A percentile compares a stretch with the other conserved stretches of the same genome.
Evolutionary conservation across 73 alveolate species (phyloP).

Genomic region (Paramecium octaurelia): DNA sequence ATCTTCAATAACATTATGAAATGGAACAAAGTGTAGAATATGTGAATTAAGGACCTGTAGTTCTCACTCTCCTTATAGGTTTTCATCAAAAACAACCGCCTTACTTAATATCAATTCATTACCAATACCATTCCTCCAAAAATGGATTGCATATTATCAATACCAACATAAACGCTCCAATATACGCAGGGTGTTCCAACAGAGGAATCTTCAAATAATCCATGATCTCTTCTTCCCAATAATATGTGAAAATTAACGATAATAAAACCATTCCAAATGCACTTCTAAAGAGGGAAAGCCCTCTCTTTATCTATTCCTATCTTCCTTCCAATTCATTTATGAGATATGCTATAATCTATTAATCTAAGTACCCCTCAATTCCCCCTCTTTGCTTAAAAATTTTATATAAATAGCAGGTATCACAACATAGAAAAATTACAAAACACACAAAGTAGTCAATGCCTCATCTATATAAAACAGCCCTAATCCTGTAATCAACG

Average conservation of each 20-base stretch:
- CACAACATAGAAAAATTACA: background rate
- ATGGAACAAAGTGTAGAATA: background rate
- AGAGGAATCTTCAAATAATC: background rate
- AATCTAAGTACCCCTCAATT: background rate
- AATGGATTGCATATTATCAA: background rate
- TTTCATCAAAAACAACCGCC: slow-evolving; percentile 46
- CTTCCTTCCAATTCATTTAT: background rate
- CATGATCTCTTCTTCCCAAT: slow-evolving; percentile 21
- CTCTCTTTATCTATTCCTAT: background rate
- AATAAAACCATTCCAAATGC: slow-evolving; percentile 42
- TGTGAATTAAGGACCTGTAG: background rate
- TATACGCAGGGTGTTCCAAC: background rate
- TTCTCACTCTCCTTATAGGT: background rate
- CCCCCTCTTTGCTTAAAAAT: slow-evolving; percentile 6
- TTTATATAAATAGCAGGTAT: slow-evolving; percentile 2
- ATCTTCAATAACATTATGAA: background rate
- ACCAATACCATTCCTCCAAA: slow-evolving; percentile 41
- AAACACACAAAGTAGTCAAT: background rate
- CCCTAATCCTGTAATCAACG: background rate
- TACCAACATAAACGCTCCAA: background rate
- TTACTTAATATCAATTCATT: background rate
- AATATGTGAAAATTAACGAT: slow-evolving; percentile 16
- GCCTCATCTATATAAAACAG: slow-evolving; percentile 12
- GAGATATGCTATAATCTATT: background rate
- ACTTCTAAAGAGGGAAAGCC: background rate